Evolutionary conservation across 306 rosid species (phyloP).

Genomic region (Acacia melanoxylon): DNA sequence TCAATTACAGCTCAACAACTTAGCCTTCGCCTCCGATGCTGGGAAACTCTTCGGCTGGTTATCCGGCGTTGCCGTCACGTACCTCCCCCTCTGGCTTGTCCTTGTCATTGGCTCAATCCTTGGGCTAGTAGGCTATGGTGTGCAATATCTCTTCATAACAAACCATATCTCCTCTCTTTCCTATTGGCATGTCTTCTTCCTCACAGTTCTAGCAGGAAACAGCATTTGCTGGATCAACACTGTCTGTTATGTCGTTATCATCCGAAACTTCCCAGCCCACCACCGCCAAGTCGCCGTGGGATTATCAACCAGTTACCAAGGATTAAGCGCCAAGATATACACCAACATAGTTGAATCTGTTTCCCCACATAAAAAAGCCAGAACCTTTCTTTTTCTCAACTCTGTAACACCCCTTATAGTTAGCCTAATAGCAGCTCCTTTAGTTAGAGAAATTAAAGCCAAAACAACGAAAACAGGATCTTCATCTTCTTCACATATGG

Average conservation of each 20-base stretch:
- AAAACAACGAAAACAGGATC: neutral
- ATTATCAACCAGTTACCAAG: conserved; percentile 64
- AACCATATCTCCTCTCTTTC: conserved; percentile 48
- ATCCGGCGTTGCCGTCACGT: conserved; percentile 62
- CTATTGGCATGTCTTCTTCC: conserved; percentile 60
- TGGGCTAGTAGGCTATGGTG: conserved; percentile 70
- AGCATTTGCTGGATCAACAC: conserved; percentile 79
- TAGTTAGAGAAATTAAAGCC: conserved; percentile 38
- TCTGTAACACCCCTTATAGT: conserved; percentile 51
- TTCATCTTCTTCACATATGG: conserved; percentile 14
- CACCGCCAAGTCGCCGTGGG: conserved; percentile 41
- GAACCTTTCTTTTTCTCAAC: conserved; percentile 58
- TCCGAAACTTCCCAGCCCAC: conserved; percentile 35
- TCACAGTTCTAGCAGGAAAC: conserved; percentile 75
- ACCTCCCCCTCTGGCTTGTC: conserved; percentile 81
- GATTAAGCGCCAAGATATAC: conserved; percentile 76
- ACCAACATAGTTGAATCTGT: conserved; percentile 45
- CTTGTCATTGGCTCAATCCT: conserved; percentile 68
- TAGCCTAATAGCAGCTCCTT: conserved; percentile 38
- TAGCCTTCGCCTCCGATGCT: conserved; percentile 92
- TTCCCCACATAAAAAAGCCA: conserved; percentile 35
- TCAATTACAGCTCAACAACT: conserved; percentile 78
- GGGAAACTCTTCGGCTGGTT: conserved; percentile 76
- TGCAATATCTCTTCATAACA: conserved; percentile 65
- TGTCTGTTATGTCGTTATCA: conserved; percentile 40